Percentiles rank a stretch among this genome's conserved stretches.
phyloP scores from a whole-genome alignment of 2,329 filamentous ascomycete species.

The Aspergillus unguis region DNA sequence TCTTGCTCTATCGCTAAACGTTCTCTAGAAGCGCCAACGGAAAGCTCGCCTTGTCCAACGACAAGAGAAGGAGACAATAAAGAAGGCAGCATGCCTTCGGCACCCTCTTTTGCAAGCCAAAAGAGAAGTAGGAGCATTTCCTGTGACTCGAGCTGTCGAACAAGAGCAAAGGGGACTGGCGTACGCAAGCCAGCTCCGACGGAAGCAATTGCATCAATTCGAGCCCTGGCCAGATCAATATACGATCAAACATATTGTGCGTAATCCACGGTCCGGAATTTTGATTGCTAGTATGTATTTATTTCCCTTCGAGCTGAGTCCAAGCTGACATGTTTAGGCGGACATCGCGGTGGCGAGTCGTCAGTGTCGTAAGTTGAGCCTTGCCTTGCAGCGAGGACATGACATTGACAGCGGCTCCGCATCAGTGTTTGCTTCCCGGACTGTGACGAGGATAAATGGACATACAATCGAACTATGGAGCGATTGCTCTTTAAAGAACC shows the following conservation, averaged over 20 bases:
- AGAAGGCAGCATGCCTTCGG: constrained; percentile 26
- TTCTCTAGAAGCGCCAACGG: constrained; percentile 28
- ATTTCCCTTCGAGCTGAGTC: neutral
- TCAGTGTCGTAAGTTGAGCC: constrained; percentile 31
- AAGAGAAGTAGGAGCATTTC: constrained; percentile 28
- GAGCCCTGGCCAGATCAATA: constrained; percentile 26
- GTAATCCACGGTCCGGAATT: constrained; percentile 34
- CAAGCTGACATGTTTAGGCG: constrained; percentile 24
- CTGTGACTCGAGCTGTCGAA: constrained; percentile 18
- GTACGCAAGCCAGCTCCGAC: constrained; percentile 33
- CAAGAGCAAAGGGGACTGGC: constrained; percentile 27
- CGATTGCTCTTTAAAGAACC: constrained; percentile 31
- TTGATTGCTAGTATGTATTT: constrained; percentile 35
- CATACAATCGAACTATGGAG: constrained; percentile 34
- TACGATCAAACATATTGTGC: constrained; percentile 31
- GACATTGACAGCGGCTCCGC: constrained; percentile 7
- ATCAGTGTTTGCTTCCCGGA: constrained; percentile 34
- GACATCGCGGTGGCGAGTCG: constrained; percentile 27
- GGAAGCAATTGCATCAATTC: constrained; percentile 31
- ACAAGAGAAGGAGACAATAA: constrained; percentile 33
- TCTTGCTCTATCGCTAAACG: constrained; percentile 4
- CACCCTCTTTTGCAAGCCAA: constrained; percentile 29
- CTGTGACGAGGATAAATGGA: constrained; percentile 29
- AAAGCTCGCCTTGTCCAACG: constrained; percentile 25
- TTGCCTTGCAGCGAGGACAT: constrained; percentile 4